Evolutionary conservation across 192 early-diverging fungal genomes (phyloP).

Genomic region (Coemansia sp.): DNA sequence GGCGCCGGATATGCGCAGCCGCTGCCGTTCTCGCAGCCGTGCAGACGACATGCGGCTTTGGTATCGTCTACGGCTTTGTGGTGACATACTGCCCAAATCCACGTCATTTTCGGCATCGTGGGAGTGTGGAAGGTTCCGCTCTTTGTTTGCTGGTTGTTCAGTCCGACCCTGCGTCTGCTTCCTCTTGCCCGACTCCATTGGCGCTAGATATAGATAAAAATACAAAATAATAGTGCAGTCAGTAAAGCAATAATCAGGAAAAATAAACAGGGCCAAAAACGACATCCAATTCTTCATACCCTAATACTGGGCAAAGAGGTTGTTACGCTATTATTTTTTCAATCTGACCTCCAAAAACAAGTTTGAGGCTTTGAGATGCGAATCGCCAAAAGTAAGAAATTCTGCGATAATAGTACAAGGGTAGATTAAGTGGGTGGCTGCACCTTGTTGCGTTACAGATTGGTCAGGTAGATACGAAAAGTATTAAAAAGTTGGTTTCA

Average conservation of each 20-base stretch:
- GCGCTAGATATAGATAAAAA: background rate
- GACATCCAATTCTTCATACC: background rate
- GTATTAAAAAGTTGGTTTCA: no score
- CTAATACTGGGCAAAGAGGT: background rate
- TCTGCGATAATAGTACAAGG: no score
- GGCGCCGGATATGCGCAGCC: conserved; percentile 11
- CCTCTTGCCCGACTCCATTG: conserved; percentile 2
- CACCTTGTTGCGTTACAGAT: no score
- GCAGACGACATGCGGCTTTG: conserved; percentile 49
- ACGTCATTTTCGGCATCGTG: background rate
- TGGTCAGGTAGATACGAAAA: no score
- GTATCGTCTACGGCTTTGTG: conserved; percentile 42
- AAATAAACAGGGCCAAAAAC: background rate
- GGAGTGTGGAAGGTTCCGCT: background rate
- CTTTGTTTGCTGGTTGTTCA: background rate
- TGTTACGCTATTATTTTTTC: no score
- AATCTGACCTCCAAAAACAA: background rate
- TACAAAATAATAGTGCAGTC: background rate
- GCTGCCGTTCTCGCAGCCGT: conserved; percentile 46
- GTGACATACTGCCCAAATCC: conserved; percentile 26
- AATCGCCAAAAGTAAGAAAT: background rate
- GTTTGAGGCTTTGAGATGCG: background rate
- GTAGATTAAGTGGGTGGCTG: no score
- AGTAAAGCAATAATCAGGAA: background rate
- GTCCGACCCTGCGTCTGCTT: background rate